phyloP scores from a whole-genome alignment of 176 grass and related monocot genomes.

The Zoysia pacifica region DNA sequence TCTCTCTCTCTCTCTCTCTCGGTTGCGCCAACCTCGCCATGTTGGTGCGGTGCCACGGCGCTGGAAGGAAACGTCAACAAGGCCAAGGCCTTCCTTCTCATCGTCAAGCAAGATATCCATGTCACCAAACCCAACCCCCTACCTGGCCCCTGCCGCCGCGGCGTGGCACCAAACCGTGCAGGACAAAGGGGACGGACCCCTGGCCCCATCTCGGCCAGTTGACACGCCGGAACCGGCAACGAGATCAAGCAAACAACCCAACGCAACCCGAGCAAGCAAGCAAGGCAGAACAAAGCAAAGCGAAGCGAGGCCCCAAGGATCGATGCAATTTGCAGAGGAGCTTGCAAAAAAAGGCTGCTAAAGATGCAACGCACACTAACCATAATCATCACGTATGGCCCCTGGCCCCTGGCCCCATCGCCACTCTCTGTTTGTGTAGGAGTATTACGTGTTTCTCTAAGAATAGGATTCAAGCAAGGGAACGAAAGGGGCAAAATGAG shows the following conservation, averaged over 20 bases:
- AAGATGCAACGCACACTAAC: conserved; percentile 44
- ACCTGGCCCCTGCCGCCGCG: background rate
- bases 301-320: conserved; percentile 6
- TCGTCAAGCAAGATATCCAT: conserved; percentile 36
- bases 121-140: conserved; percentile 27
- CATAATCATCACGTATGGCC: conserved; percentile 48
- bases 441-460: background rate
- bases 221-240: conserved; percentile 26
- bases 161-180: conserved; percentile 28
- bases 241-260: conserved; percentile 31
- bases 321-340: conserved; percentile 19
- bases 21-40: conserved; percentile 28
- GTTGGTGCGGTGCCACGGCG: background rate
- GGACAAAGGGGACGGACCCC: background rate
- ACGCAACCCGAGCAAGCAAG: conserved; percentile 27
- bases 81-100: background rate
- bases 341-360: conserved; percentile 10
- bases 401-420: background rate
- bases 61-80: no score
- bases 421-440: background rate
- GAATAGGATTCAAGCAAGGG: background rate
- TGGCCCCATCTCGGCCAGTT: background rate
- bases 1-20: no score
- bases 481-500: background rate
- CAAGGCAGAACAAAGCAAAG: conserved; percentile 40